Evolutionary conservation across 2,329 filamentous ascomycete genomes (phyloP).

Genomic region (Penicillium capsulatum): DNA sequence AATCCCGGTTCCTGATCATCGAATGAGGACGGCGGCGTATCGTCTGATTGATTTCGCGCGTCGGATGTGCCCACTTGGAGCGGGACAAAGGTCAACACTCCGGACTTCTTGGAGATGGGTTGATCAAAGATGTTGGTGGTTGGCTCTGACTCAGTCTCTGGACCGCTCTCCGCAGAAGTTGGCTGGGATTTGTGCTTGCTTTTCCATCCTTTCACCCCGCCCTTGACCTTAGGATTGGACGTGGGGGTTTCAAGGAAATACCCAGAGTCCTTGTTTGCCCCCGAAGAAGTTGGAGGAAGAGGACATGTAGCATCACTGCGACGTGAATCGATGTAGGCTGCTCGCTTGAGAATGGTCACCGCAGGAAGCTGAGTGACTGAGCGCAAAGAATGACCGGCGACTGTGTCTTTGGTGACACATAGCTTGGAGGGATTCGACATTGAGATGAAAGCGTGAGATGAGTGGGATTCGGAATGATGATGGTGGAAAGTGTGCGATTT

Average conservation of each 20-base stretch:
- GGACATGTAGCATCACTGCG: not conserved
- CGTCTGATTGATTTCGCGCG: constrained; percentile 11
- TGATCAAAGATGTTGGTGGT: constrained; percentile 31
- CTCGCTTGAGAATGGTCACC: constrained; percentile 17
- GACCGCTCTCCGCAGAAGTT: constrained; percentile 25
- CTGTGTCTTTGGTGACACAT: not conserved
- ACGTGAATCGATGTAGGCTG: not conserved
- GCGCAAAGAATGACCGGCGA: not conserved
- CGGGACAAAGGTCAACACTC: constrained; percentile 24
- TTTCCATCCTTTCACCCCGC: constrained; percentile 2
- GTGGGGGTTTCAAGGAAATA: constrained; percentile 1
- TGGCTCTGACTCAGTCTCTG: constrained; percentile 30
- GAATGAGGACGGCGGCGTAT: constrained; percentile 36
- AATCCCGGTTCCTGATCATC: constrained; percentile 27
- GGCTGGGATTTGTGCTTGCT: constrained; percentile 9
- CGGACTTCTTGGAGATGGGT: constrained; percentile 16
- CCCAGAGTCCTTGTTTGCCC: no score
- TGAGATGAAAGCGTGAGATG: not conserved
- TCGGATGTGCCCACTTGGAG: constrained; percentile 23
- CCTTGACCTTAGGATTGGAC: constrained; percentile 5
- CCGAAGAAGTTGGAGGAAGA: not conserved
- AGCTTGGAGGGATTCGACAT: not conserved
- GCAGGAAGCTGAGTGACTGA: constrained; percentile 1
- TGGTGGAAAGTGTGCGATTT: no score
- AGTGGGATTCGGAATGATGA: not conserved